phyloP scores from a whole-genome alignment of 768 basidiomycete species.

The Kwoniella heveanensis region DNA sequence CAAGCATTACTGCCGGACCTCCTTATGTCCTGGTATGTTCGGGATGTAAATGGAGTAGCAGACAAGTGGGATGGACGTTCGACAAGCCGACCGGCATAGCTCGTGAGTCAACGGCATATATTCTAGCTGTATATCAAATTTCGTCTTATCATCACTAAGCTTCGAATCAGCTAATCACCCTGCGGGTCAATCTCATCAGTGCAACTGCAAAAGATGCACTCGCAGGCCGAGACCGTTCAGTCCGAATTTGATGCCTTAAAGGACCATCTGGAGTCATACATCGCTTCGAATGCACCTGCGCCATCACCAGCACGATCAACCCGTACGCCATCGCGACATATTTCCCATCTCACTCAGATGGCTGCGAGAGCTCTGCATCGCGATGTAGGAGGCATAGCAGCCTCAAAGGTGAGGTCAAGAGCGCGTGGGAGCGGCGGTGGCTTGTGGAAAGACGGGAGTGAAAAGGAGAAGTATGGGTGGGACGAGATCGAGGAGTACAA shows the following conservation, averaged over 20 bases:
- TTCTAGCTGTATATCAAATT: too few relatives aligned
- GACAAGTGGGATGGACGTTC: constrained; percentile 85
- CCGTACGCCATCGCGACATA: constrained; percentile 37
- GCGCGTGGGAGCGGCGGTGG: not conserved
- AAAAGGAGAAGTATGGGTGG: constrained; percentile 29
- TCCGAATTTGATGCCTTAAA: constrained; percentile 92
- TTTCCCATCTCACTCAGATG: constrained; percentile 65
- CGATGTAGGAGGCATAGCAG: constrained; percentile 61
- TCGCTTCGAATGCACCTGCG: constrained; percentile 61
- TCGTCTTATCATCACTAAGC: too few relatives aligned
- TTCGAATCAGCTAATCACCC: not conserved
- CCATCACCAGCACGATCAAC: constrained; percentile 19
- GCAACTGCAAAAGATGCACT: constrained; percentile 87
- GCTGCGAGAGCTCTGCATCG: constrained; percentile 85
- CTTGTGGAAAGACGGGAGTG: not conserved
- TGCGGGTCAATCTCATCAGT: constrained; percentile 59
- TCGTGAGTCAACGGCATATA: constrained; percentile 66
- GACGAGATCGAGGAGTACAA: constrained; percentile 50
- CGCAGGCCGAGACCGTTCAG: constrained; percentile 68
- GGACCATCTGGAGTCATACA: constrained; percentile 93
- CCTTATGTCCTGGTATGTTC: constrained; percentile 91
- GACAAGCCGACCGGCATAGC: constrained; percentile 96
- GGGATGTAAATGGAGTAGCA: constrained; percentile 92
- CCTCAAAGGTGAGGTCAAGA: constrained; percentile 21
- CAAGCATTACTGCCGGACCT: constrained; percentile 60